Evolutionary conservation across 140 eudicot species (phyloP).

Genomic region (Senecio squalidus): DNA sequence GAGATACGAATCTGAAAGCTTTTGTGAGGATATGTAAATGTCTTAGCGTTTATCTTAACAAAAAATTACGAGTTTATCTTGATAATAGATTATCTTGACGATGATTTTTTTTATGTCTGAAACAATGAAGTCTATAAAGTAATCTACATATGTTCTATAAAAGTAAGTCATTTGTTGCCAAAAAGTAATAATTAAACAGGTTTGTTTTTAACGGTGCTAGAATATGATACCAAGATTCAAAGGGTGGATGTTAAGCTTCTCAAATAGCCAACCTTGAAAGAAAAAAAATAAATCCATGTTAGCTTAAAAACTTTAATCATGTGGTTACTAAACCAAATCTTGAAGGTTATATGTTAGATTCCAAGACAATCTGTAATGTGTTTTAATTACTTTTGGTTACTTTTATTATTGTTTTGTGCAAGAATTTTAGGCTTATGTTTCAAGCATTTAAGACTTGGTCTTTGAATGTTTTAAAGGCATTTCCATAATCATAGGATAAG

Average conservation of each 20-base stretch:
- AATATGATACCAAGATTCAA: not conserved
- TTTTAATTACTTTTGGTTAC: not conserved
- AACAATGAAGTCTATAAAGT: too few species aligned
- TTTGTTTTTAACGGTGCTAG: not conserved
- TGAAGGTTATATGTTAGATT: conserved; percentile 22
- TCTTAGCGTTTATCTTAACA: too few species aligned
- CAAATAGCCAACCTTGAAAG: conserved; percentile 7
- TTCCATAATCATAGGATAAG: not conserved
- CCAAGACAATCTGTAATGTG: conserved; percentile 20
- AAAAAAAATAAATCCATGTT: conserved; percentile 8
- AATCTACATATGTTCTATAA: too few species aligned
- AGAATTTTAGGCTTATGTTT: not conserved
- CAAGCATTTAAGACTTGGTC: not conserved
- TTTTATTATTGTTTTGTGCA: not conserved
- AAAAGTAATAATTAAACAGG: not conserved
- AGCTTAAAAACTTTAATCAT: conserved; percentile 16
- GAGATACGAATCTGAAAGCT: too few species aligned
- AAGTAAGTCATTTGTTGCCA: not conserved
- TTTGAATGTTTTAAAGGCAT: not conserved
- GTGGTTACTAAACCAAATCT: conserved; percentile 22
- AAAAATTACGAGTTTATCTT: too few species aligned
- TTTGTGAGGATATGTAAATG: too few species aligned
- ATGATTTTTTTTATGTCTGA: too few species aligned
- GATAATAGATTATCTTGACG: too few species aligned
- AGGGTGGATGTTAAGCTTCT: conserved; percentile 14